phyloP scores from a whole-genome alignment of 805 yeast species.

The Pichia gijzeniarum region DNA sequence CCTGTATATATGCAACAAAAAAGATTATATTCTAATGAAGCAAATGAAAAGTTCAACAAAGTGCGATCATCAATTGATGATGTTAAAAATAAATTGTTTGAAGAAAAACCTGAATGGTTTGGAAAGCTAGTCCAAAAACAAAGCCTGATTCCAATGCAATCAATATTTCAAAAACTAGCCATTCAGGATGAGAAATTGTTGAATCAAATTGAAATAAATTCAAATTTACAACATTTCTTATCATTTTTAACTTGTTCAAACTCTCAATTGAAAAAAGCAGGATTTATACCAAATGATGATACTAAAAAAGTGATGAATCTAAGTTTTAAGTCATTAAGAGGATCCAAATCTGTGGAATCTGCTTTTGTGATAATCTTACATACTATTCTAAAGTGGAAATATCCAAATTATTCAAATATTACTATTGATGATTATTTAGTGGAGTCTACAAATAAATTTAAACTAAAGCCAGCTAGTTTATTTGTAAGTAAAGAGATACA shows the following conservation, averaged over 20 bases:
- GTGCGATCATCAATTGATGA: conserved; percentile 5
- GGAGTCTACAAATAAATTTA: background rate
- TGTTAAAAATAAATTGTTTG: background rate
- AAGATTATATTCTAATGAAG: no score
- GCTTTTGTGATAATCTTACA: conserved; percentile 21
- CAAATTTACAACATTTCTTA: conserved; percentile 13
- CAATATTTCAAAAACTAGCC: conserved; percentile 4
- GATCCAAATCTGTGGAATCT: conserved; percentile 22
- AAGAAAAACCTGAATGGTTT: conserved; percentile 9
- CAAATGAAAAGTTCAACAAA: background rate
- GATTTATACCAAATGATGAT: background rate
- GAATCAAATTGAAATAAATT: conserved; percentile 4
- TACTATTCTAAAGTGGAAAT: conserved; percentile 12
- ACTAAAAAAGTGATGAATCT: background rate
- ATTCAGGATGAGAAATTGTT: background rate
- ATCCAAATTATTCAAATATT: conserved; percentile 11
- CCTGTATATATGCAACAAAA: no score
- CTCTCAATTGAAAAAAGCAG: background rate
- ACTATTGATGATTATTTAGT: background rate
- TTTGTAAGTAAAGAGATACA: conserved; percentile 9
- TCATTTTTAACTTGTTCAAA: conserved; percentile 1
- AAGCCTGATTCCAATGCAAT: conserved; percentile 4
- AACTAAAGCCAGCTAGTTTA: conserved; percentile 4
- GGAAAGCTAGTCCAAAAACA: conserved; percentile 9
- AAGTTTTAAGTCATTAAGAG: conserved; percentile 10